Conservation (phyloP, 345 rosid species). For the Gossypium thurberi region DNA sequence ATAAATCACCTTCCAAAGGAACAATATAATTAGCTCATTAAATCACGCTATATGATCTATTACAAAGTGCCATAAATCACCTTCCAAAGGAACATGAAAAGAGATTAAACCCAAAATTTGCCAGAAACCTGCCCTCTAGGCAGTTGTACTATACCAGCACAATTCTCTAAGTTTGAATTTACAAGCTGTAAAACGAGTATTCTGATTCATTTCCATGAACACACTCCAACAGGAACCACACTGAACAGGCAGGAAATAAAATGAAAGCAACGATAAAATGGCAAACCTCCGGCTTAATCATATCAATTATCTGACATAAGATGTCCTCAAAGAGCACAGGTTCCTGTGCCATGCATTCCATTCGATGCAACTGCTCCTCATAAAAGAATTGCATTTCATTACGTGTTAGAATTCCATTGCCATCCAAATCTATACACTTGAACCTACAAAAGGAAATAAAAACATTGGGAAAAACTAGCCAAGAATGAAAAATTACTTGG, state of each 20-base stretch:
- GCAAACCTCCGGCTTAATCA: conserved; percentile 84
- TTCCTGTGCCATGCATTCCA: conserved; percentile 99
- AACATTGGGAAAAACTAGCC: background rate
- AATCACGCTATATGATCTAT: background rate
- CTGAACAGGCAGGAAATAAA: background rate
- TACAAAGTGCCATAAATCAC: background rate
- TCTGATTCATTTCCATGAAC: background rate
- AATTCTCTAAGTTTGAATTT: background rate
- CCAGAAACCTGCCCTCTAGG: background rate
- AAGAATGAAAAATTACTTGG: background rate
- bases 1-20: background rate
- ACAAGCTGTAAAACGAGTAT: background rate
- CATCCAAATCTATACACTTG: conserved; percentile 96
- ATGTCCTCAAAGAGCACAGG: conserved; percentile 95
- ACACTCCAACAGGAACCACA: background rate
- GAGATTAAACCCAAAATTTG: background rate
- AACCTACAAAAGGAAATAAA: conserved; percentile 44
- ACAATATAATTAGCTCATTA: background rate
- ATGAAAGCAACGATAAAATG: background rate
- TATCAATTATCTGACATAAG: conserved; percentile 88
- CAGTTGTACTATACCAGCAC: background rate
- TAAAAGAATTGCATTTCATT: conserved; percentile 29
- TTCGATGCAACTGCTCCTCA: conserved; percentile 94
- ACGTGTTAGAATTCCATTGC: conserved; percentile 66
- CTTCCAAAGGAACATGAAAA: background rate